phyloP scores from a whole-genome alignment of 345 rosid genomes.

The Citrus hindsii region DNA sequence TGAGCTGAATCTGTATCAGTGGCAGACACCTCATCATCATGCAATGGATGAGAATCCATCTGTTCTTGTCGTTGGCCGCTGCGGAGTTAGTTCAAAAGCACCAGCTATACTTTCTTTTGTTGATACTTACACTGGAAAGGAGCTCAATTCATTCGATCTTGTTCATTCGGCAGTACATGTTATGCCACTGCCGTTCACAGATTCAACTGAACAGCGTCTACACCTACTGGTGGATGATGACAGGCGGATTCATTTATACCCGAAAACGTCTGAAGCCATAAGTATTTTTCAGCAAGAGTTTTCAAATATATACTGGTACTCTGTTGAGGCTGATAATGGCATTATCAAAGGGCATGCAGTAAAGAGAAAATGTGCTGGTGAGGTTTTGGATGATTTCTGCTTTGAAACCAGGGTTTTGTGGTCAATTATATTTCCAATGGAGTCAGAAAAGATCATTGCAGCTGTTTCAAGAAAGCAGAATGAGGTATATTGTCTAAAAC shows the following conservation, averaged over 20 bases:
- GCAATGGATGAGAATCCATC: slow-evolving; percentile 95
- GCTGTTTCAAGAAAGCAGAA: slow-evolving; percentile 63
- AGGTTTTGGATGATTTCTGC: slow-evolving; percentile 67
- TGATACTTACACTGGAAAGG: slow-evolving; percentile 84
- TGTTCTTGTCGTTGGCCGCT: slow-evolving; percentile 80
- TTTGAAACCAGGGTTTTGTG: slow-evolving; percentile 75
- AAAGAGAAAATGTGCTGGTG: slow-evolving; percentile 54
- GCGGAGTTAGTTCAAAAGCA: slow-evolving; percentile 52
- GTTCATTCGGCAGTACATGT: slow-evolving; percentile 76
- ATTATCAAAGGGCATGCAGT: slow-evolving; percentile 76
- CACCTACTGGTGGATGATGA: slow-evolving; percentile 74
- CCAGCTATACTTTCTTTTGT: slow-evolving; percentile 74
- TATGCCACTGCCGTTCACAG: slow-evolving; percentile 80
- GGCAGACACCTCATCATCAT: slow-evolving; percentile 99
- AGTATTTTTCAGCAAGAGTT: slow-evolving; percentile 60
- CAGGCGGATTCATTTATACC: slow-evolving; percentile 74
- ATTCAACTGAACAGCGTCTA: slow-evolving; percentile 83
- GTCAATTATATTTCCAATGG: slow-evolving; percentile 87
- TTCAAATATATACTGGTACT: slow-evolving; percentile 85
- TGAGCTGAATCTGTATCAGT: slow-evolving; percentile 66
- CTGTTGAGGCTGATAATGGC: slow-evolving; percentile 64
- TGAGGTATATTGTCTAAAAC: slow-evolving; percentile 52
- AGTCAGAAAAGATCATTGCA: slow-evolving; percentile 83
- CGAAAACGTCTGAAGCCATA: slow-evolving; percentile 69
- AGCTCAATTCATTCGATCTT: slow-evolving; percentile 51